Conservation (phyloP, 805 yeast genomes). For the Candida awuae region DNA sequence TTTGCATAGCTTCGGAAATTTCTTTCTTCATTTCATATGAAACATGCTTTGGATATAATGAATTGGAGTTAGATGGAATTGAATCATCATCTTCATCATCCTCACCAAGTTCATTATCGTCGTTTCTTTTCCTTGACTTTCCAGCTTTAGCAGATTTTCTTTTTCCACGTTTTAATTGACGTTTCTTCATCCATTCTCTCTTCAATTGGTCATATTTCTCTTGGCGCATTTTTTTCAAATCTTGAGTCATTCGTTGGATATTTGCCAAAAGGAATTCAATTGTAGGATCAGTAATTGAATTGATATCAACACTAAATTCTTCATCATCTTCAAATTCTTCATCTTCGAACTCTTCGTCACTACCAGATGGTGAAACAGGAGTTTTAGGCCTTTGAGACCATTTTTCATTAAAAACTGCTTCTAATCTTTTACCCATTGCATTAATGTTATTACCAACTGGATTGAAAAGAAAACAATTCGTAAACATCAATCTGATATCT, state of each 20-base stretch:
- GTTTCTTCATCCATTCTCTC: slow-evolving; percentile 51
- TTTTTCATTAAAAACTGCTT: slow-evolving; percentile 73
- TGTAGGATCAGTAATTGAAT: slow-evolving; percentile 77
- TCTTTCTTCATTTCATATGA: slow-evolving; percentile 96
- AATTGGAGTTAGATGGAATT: no score
- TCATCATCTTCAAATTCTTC: slow-evolving; percentile 29
- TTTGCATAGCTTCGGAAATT: slow-evolving; percentile 76
- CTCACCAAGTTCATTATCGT: slow-evolving; percentile 32
- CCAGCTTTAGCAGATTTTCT: slow-evolving; percentile 23
- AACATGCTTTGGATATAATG: slow-evolving; percentile 37
- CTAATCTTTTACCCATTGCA: slow-evolving; percentile 88
- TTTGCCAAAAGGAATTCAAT: slow-evolving; percentile 85
- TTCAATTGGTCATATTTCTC: slow-evolving; percentile 62
- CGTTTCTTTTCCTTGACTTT: slow-evolving; percentile 40
- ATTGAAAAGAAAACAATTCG: slow-evolving; percentile 85
- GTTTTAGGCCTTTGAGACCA: slow-evolving; percentile 83
- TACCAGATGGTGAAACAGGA: slow-evolving; percentile 41
- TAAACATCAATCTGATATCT: slow-evolving; percentile 77
- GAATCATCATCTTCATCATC: slow-evolving; percentile 14
- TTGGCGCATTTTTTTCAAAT: slow-evolving; percentile 72
- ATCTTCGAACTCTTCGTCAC: slow-evolving; percentile 33
- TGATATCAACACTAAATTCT: slow-evolving; percentile 51
- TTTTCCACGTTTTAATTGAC: slow-evolving; percentile 33
- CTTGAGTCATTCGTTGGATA: slow-evolving; percentile 74
- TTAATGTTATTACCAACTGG: slow-evolving; percentile 97